A percentile compares a stretch with the other conserved stretches of the same genome.
phyloP scores from a whole-genome alignment of 352 stramenopile genomes.

The Phytophthora kernoviae region DNA sequence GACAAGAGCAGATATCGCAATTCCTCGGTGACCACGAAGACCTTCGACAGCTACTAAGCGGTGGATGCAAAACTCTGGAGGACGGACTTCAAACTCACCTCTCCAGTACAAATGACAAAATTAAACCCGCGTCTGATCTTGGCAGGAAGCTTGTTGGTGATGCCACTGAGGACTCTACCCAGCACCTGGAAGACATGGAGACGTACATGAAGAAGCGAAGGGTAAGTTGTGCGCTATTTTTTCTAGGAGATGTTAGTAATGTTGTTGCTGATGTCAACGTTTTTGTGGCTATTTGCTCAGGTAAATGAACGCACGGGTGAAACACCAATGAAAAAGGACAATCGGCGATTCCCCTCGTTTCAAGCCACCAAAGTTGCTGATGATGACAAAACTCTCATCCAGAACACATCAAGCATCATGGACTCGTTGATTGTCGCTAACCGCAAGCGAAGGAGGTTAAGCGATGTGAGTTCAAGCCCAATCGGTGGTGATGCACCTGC shows the following conservation, averaged over 20 bases:
- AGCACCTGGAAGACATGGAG: slow-evolving; percentile 43
- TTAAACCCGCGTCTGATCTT: slow-evolving; percentile 30
- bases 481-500: slow-evolving; percentile 8
- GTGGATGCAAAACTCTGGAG: slow-evolving; percentile 32
- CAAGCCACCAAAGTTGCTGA: slow-evolving; percentile 38
- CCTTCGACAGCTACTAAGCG: slow-evolving; percentile 29
- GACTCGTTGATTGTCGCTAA: not conserved
- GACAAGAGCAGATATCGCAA: slow-evolving; percentile 21
- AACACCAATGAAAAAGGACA: slow-evolving; percentile 51
- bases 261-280: not conserved
- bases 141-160: slow-evolving; percentile 33
- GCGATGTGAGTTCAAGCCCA: slow-evolving; percentile 12
- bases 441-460: slow-evolving; percentile 30
- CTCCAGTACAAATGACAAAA: slow-evolving; percentile 32
- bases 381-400: not conserved
- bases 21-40: slow-evolving; percentile 40
- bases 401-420: slow-evolving; percentile 3
- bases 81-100: slow-evolving; percentile 36
- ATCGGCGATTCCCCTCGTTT: slow-evolving; percentile 43
- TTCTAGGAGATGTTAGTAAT: not conserved
- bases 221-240: slow-evolving; percentile 24
- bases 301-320: slow-evolving; percentile 39
- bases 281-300: slow-evolving; percentile 19
- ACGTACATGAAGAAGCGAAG: slow-evolving; percentile 58
- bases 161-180: slow-evolving; percentile 28